Evolutionary conservation across 768 basidiomycete species (phyloP).

Genomic region (Coprinellus micaceus): DNA sequence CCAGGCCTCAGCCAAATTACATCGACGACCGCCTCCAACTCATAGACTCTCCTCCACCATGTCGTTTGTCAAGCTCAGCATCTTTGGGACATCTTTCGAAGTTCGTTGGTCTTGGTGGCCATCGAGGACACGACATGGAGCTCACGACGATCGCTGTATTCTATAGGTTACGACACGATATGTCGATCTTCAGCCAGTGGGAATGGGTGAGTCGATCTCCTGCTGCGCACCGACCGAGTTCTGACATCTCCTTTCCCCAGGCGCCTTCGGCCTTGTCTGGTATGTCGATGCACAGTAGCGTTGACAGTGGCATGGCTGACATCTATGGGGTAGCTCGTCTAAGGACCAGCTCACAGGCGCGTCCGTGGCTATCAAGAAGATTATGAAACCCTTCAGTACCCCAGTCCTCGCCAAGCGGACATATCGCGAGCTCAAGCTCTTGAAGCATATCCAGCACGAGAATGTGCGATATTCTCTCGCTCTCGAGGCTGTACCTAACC

Average conservation of each 20-base stretch:
- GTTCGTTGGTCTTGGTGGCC: conserved; percentile 33
- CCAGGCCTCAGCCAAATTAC: background rate
- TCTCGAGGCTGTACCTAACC: background rate
- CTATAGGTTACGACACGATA: conserved; percentile 92
- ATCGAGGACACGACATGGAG: no score
- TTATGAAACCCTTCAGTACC: conserved; percentile 99
- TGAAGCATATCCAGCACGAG: conserved; percentile 98
- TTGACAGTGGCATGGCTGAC: conserved; percentile 8
- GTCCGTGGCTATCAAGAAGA: conserved; percentile 99
- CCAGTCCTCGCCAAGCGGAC: conserved; percentile 98
- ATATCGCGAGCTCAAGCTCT: conserved; percentile 94
- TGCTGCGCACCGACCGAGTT: conserved; percentile 7
- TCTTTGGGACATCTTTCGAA: conserved; percentile 98
- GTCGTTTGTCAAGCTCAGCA: conserved; percentile 97
- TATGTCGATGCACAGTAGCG: conserved; percentile 32
- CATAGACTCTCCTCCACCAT: conserved; percentile 34
- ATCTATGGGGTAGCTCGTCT: conserved; percentile 58
- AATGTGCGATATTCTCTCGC: conserved; percentile 55
- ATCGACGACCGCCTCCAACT: conserved; percentile 13
- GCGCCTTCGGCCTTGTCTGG: conserved; percentile 98
- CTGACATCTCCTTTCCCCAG: conserved; percentile 35
- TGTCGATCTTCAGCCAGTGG: conserved; percentile 98
- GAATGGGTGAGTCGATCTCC: conserved; percentile 75
- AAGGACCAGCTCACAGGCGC: conserved; percentile 93
- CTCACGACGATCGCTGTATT: conserved; percentile 13